These are phyloP conservation scores for Candida tibetensis DNA, from an alignment of 805 yeast species.

Conservation along the genomic window DNA sequence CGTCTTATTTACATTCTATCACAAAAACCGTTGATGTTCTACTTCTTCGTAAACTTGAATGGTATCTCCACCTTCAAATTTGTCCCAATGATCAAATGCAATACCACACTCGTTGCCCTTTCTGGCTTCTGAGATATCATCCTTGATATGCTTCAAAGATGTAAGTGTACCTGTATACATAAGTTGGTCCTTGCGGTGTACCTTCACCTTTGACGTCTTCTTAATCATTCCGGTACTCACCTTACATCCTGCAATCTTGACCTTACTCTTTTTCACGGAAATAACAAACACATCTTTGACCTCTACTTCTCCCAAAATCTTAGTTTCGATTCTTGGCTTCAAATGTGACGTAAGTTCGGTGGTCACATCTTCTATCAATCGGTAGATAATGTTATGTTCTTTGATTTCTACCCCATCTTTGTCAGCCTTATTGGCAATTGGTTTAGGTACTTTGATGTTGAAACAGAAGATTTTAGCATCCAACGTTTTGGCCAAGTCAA, in stretches of 20 bases:
- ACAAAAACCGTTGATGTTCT: conserved; percentile 53
- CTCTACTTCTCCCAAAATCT: conserved; percentile 62
- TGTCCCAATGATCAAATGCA: conserved; percentile 63
- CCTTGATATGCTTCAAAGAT: conserved; percentile 78
- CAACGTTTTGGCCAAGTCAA: conserved; percentile 39
- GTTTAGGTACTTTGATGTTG: conserved; percentile 67
- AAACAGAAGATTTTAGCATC: conserved; percentile 75
- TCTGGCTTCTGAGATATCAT: conserved; percentile 69
- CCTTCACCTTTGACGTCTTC: conserved; percentile 56
- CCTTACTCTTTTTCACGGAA: conserved; percentile 52
- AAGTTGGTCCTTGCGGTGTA: conserved; percentile 49
- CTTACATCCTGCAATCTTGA: conserved; percentile 84
- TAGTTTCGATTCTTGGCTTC: conserved; percentile 64
- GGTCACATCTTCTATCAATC: conserved; percentile 81
- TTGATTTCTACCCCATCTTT: conserved; percentile 54
- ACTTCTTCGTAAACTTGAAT: conserved; percentile 72
- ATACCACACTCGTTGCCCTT: conserved; percentile 93
- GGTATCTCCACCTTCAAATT: conserved; percentile 70
- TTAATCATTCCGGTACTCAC: conserved; percentile 67
- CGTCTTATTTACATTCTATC: conserved; percentile 24
- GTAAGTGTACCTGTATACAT: conserved; percentile 59
- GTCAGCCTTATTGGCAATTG: conserved; percentile 57
- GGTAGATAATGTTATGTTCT: conserved; percentile 79
- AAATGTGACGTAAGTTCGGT: conserved; percentile 56
- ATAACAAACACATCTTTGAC: conserved; percentile 73